These are phyloP conservation scores for Cichorium intybus DNA, from an alignment of 140 eudicot genomes.

Conservation along the genomic window DNA sequence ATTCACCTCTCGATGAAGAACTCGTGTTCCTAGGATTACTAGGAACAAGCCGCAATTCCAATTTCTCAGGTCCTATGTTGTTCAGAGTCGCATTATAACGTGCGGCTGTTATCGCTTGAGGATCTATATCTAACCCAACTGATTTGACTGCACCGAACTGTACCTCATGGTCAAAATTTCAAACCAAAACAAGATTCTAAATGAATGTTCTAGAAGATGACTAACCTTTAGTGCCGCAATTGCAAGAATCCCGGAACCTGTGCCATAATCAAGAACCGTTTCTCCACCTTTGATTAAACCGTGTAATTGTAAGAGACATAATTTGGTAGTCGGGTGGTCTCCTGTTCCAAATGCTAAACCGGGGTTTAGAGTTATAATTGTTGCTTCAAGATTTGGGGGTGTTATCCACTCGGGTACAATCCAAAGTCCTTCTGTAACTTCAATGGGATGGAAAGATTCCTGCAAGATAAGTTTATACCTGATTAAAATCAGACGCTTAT, in stretches of 20 bases:
- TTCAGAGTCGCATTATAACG: slow-evolving; percentile 58
- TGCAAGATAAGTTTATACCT: slow-evolving; percentile 30
- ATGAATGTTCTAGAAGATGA: not conserved
- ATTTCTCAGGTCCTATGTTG: slow-evolving; percentile 52
- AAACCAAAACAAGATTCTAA: not conserved
- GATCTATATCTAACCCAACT: slow-evolving; percentile 73
- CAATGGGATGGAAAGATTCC: slow-evolving; percentile 84
- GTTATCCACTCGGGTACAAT: slow-evolving; percentile 89
- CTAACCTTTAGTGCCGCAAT: slow-evolving; percentile 82
- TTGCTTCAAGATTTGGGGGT: slow-evolving; percentile 70
- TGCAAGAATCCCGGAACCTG: slow-evolving; percentile 96
- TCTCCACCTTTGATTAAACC: slow-evolving; percentile 74
- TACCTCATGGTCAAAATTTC: slow-evolving; percentile 15
- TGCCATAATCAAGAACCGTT: slow-evolving; percentile 81
- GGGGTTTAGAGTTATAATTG: slow-evolving; percentile 70
- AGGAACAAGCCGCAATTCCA: slow-evolving; percentile 57
- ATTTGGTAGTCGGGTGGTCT: slow-evolving; percentile 88
- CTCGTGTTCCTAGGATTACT: slow-evolving; percentile 29
- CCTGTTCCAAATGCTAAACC: slow-evolving; percentile 98
- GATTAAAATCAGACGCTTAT: not conserved
- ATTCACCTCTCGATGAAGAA: slow-evolving; percentile 27
- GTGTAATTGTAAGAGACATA: slow-evolving; percentile 69
- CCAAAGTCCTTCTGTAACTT: slow-evolving; percentile 80
- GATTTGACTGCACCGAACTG: slow-evolving; percentile 78
- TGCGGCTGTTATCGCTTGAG: slow-evolving; percentile 77